Base-by-base conservation (phyloP, 1,284 basidiomycete genomes). In the Stereum hirsutum region DNA sequence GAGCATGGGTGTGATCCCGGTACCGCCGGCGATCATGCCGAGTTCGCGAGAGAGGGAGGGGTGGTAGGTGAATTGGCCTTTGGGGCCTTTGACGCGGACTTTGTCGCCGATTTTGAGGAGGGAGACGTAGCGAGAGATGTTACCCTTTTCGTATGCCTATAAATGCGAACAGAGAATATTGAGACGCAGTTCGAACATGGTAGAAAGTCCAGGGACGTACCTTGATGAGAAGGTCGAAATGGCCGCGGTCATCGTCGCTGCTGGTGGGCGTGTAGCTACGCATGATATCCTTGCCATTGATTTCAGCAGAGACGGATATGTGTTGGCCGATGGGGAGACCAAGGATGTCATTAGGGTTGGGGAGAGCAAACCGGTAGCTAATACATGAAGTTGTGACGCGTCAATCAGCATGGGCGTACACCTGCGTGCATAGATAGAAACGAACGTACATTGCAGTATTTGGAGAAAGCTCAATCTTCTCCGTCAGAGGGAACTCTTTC, bases 151-250 rank as follows among this genome's bases (percentile, higher is more conserved):
- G 61, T 99, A 99, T 5, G 92, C 78, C 92, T 94, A 54, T 26
- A 41, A 37, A 44, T 10, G 41, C 32, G 43, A 50, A 7, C 30
- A 42, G 21, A 25, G 6, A 28, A 48, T 47, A 41, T 24, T 19
- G 14, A 43, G 36, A n/a, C 35, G 42, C 34, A 44, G 27, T 44
- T 30, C 14, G 30, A 41, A 34, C 17, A 30, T 17, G 21, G 44
- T 23, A 45, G 14, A 10, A 39, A 12, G 42, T 19, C 3, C 17
- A 19, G 39, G 23, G 8, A 32, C 49, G 47, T 54, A 89, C 92
- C 83, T 99, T 99, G 71, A 99, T 85, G 55, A 99, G 76, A 46
- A 99, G 79, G 63, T 98, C 94, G 60, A 99, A 98, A 67, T 89
- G 79, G 39, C 95, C 96, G 43, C 74, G 75, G 66, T 97, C 85